Conservation (phyloP, 192 early-diverging fungal genomes). For the Gryganskiella cystojenkinii region DNA sequence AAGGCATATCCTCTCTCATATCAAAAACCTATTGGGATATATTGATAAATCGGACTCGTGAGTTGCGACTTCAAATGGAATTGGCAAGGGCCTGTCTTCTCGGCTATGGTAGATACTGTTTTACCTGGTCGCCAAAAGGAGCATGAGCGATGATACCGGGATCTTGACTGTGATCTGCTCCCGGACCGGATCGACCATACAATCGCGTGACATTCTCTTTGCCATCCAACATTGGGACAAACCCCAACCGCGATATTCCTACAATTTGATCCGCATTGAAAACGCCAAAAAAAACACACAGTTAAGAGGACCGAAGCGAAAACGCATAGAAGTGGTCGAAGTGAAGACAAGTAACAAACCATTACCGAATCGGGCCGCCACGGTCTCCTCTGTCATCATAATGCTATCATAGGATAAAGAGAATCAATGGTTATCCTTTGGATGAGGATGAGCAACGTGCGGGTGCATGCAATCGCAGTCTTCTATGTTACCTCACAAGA, state of each 20-base stretch:
- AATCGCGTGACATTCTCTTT: constrained; percentile 36
- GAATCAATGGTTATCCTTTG: background rate
- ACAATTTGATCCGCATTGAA: background rate
- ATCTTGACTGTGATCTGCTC: background rate
- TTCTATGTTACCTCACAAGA: constrained; percentile 27
- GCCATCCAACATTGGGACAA: constrained; percentile 31
- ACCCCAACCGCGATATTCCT: constrained; percentile 36
- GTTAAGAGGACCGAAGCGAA: too few species aligned
- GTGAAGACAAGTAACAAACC: background rate
- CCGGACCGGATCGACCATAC: constrained; percentile 1
- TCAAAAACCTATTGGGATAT: too few species aligned
- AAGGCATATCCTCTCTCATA: background rate
- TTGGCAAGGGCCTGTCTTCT: too few species aligned
- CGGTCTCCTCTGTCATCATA: constrained; percentile 45
- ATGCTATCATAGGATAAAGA: constrained; percentile 35
- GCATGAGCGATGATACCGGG: too few species aligned
- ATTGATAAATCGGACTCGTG: too few species aligned
- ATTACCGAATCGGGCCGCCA: constrained; percentile 41
- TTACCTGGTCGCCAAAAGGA: too few species aligned
- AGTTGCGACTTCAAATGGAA: too few species aligned
- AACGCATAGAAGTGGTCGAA: too few species aligned
- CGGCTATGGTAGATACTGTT: too few species aligned
- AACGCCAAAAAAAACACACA: too few species aligned
- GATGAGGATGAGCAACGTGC: background rate
- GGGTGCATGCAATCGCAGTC: too few species aligned